Evolutionary conservation across 225 moss, liverwort and hornwort species (phyloP).

Genomic region (Bryoerythrophyllum caledonicum): DNA sequence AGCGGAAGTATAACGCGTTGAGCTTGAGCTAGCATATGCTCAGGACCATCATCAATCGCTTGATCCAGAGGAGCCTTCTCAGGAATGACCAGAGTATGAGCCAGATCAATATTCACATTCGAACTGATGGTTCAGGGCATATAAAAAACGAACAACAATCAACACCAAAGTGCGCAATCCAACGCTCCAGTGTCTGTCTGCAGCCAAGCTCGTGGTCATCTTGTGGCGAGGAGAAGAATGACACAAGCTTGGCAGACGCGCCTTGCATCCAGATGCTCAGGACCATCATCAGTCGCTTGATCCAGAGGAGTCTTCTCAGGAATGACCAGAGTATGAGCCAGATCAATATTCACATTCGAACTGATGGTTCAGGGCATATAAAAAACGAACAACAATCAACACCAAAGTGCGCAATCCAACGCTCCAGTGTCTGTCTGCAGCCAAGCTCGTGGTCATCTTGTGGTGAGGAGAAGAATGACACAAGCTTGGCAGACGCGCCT

Average conservation of each 20-base stretch:
- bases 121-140: not conserved
- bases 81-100: too few species aligned
- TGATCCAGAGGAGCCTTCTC: too few species aligned
- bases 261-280: slow-evolving; percentile 22
- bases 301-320: slow-evolving; percentile 12
- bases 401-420: not conserved
- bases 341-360: too few species aligned
- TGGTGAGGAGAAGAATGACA: slow-evolving; percentile 21
- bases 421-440: not conserved
- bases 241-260: slow-evolving; percentile 30
- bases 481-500: slow-evolving; percentile 27
- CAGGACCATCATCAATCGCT: too few species aligned
- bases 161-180: not conserved
- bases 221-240: slow-evolving; percentile 19
- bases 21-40: too few species aligned
- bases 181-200: not conserved
- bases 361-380: not conserved
- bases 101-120: too few species aligned
- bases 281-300: slow-evolving; percentile 4
- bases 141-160: not conserved
- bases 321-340: slow-evolving; percentile 56
- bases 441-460: slow-evolving; percentile 4
- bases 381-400: not conserved
- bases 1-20: too few species aligned
- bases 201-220: slow-evolving; percentile 6